These are phyloP conservation scores for Lactarius deliciosus DNA, from an alignment of 768 basidiomycete species.

Conservation along the genomic window DNA sequence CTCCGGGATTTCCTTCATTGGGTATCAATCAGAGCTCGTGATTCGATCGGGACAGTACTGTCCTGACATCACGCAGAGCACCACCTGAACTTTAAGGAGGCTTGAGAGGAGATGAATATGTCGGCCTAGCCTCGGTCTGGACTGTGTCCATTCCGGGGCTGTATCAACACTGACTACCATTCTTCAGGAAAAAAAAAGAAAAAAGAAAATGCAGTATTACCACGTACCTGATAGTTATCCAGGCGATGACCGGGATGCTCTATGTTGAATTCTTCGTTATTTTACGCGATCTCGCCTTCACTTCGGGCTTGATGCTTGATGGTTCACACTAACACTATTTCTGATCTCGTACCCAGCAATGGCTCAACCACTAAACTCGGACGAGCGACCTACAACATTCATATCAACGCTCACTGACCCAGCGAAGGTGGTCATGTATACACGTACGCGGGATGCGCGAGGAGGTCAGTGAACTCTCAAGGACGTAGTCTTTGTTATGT, in stretches of 20 bases:
- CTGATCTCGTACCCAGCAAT: constrained; percentile 3
- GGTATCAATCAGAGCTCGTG: too few species aligned
- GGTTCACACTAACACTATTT: neutral
- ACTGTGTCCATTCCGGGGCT: too few species aligned
- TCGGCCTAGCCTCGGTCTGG: too few species aligned
- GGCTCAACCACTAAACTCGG: neutral
- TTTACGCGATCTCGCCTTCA: neutral
- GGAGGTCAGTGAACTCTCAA: neutral
- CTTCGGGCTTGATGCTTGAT: neutral
- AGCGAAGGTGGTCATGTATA: neutral
- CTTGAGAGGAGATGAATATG: too few species aligned
- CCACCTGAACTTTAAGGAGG: too few species aligned
- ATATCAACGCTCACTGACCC: constrained; percentile 13
- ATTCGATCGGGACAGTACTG: too few species aligned
- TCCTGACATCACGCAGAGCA: too few species aligned
- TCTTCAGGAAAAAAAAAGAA: too few species aligned
- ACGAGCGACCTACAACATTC: neutral
- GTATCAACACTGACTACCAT: neutral
- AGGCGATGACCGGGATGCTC: neutral
- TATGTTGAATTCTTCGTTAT: neutral
- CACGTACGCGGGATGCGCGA: neutral
- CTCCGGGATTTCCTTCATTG: too few species aligned
- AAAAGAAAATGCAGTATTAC: too few species aligned
- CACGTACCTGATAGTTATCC: neutral
- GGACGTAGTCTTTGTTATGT: neutral